Evolutionary conservation across 345 rosid species (phyloP).

Genomic region (Camelina neglecta): DNA sequence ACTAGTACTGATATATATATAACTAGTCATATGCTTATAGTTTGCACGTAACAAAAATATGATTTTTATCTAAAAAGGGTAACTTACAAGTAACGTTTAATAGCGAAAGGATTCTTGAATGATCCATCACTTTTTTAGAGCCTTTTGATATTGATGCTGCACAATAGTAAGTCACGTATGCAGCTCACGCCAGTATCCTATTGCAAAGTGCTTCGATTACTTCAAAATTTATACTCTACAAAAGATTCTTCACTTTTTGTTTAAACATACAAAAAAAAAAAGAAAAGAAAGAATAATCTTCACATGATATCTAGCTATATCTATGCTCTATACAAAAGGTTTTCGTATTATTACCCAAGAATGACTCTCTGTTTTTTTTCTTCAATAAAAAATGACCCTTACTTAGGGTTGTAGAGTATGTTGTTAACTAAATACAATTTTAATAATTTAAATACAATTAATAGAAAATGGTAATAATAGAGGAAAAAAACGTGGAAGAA

Average conservation of each 20-base stretch:
- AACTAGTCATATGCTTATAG: background rate
- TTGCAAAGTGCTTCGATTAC: slow-evolving; percentile 7
- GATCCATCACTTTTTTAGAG: slow-evolving; percentile 21
- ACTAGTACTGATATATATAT: background rate
- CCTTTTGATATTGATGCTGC: slow-evolving; percentile 30
- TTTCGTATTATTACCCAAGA: background rate
- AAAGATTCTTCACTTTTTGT: slow-evolving; percentile 27
- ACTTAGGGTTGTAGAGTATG: background rate
- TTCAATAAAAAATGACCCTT: background rate
- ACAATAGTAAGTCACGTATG: slow-evolving; percentile 23
- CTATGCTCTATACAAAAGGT: background rate
- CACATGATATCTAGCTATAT: background rate
- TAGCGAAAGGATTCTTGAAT: slow-evolving; percentile 7
- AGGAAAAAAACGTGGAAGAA: slow-evolving; percentile 38
- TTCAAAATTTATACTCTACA: background rate
- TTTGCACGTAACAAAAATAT: slow-evolving; percentile 4
- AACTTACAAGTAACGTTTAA: background rate
- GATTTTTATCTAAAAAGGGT: background rate
- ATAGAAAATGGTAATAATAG: background rate
- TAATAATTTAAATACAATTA: background rate
- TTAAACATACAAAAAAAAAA: slow-evolving; percentile 20
- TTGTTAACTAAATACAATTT: background rate
- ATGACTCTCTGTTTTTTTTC: background rate
- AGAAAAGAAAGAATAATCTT: background rate
- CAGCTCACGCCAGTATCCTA: background rate